These are phyloP conservation scores for Globisporangium canariense DNA, from an alignment of 352 stramenopile genomes.

Conservation along the genomic window DNA sequence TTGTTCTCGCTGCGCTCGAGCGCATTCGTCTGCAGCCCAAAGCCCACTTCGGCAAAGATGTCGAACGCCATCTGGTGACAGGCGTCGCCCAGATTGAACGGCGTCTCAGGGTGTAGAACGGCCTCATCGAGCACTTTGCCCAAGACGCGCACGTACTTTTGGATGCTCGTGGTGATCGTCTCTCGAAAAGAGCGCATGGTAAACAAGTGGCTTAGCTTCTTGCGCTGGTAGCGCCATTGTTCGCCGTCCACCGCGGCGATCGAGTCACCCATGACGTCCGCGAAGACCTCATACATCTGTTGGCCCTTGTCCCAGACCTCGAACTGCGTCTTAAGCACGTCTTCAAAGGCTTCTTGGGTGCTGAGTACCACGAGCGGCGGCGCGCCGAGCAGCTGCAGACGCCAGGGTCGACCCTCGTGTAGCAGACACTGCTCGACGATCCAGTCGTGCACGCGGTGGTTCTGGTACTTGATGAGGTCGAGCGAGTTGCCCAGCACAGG, in stretches of 20 bases:
- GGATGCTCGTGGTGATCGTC: constrained; percentile 32
- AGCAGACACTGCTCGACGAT: constrained; percentile 37
- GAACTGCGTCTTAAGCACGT: constrained; percentile 57
- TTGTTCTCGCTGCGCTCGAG: constrained; percentile 35
- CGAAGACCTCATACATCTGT: constrained; percentile 36
- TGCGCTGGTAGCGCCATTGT: constrained; percentile 52
- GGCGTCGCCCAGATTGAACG: constrained; percentile 20
- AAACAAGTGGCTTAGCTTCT: constrained; percentile 81
- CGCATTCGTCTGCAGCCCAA: constrained; percentile 44
- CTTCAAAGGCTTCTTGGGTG: constrained; percentile 35
- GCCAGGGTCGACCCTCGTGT: constrained; percentile 34
- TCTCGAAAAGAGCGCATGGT: constrained; percentile 42
- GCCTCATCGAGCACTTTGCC: constrained; percentile 19
- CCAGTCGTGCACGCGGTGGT: constrained; percentile 45
- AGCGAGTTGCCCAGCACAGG: constrained; percentile 44
- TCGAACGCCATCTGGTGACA: constrained; percentile 52
- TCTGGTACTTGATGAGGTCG: constrained; percentile 35
- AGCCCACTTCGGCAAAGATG: constrained; percentile 48
- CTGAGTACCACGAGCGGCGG: constrained; percentile 38
- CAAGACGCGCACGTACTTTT: constrained; percentile 35
- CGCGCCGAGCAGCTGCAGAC: constrained; percentile 29
- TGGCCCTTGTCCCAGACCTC: constrained; percentile 65
- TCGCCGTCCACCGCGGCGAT: constrained; percentile 55
- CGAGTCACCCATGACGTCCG: constrained; percentile 45
- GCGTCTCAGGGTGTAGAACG: neutral